Conservation (phyloP, 164 flowering plant species). For the Vitis labrusca region DNA sequence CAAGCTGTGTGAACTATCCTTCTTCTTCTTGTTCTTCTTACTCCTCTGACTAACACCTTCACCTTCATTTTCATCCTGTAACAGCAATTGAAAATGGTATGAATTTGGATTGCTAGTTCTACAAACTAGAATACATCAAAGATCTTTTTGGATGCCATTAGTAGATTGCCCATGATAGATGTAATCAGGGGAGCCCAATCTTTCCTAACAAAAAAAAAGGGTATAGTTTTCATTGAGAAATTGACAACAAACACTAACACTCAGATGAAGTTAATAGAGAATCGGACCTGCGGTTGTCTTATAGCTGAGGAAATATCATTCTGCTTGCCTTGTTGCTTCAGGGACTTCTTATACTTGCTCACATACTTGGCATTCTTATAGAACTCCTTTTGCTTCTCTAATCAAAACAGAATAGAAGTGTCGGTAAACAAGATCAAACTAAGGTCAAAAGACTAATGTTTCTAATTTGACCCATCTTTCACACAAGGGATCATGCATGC, state of each 20-base stretch:
- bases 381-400: constrained; percentile 89
- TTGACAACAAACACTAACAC: not conserved
- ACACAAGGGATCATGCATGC: not conserved
- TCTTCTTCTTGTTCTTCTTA: constrained; percentile 36
- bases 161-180: no score
- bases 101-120: not conserved
- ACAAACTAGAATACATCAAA: not conserved
- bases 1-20: constrained; percentile 30
- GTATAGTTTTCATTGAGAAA: not conserved
- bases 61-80: constrained; percentile 34
- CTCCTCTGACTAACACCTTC: constrained; percentile 13
- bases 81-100: constrained; percentile 1
- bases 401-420: not conserved
- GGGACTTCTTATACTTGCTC: constrained; percentile 58
- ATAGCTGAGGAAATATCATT: constrained; percentile 16
- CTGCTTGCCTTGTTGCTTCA: constrained; percentile 48
- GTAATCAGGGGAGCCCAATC: not conserved
- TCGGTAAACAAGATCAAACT: not conserved
- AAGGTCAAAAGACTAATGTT: not conserved
- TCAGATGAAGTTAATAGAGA: not conserved
- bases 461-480: not conserved
- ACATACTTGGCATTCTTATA: constrained; percentile 80
- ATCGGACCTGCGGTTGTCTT: constrained; percentile 42
- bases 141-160: not conserved
- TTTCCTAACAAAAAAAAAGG: not conserved